A percentile compares a stretch with the other conserved stretches of the same genome.
Conservation (phyloP, 2,329 filamentous ascomycete species). For the Apiospora koreana region DNA sequence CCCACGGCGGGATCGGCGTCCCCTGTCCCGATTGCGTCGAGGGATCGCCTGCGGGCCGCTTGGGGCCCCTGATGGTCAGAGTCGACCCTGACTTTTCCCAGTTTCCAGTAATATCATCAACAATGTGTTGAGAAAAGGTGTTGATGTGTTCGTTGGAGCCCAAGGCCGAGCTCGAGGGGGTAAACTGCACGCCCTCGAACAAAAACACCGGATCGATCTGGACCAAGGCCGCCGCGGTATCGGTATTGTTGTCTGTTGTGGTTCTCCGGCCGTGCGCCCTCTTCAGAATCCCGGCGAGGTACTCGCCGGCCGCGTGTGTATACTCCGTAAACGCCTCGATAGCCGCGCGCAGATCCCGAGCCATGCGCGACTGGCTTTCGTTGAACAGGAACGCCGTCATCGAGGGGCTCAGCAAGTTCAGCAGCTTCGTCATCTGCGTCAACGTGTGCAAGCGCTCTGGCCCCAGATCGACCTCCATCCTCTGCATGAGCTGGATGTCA, state of each 20-base stretch:
- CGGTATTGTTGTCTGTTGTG: background rate
- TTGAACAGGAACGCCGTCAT: conserved; percentile 29
- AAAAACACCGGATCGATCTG: conserved; percentile 22
- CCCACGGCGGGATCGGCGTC: conserved; percentile 24
- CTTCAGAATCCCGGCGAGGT: conserved; percentile 21
- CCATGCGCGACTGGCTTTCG: conserved; percentile 20
- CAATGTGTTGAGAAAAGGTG: conserved; percentile 44
- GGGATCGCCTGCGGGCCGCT: conserved; percentile 26
- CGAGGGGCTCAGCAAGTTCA: conserved; percentile 32
- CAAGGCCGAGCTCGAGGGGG: conserved; percentile 10
- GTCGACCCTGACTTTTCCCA: conserved; percentile 40
- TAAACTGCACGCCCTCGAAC: conserved; percentile 22
- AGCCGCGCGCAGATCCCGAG: conserved; percentile 17
- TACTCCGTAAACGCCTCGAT: conserved; percentile 27
- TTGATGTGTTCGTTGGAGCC: conserved; percentile 33
- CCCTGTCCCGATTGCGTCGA: conserved; percentile 39
- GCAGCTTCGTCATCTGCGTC: conserved; percentile 22
- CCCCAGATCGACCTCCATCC: conserved; percentile 21
- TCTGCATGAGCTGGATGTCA: conserved; percentile 28
- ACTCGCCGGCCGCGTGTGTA: conserved; percentile 23
- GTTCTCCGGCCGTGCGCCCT: background rate
- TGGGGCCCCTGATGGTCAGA: conserved; percentile 41
- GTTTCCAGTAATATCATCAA: conserved; percentile 45
- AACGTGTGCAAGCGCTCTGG: conserved; percentile 26
- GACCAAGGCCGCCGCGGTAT: background rate